Evolutionary conservation across 2,329 filamentous ascomycete genomes (phyloP).

Genomic region (Aspergillus pseudoviridinutans): DNA sequence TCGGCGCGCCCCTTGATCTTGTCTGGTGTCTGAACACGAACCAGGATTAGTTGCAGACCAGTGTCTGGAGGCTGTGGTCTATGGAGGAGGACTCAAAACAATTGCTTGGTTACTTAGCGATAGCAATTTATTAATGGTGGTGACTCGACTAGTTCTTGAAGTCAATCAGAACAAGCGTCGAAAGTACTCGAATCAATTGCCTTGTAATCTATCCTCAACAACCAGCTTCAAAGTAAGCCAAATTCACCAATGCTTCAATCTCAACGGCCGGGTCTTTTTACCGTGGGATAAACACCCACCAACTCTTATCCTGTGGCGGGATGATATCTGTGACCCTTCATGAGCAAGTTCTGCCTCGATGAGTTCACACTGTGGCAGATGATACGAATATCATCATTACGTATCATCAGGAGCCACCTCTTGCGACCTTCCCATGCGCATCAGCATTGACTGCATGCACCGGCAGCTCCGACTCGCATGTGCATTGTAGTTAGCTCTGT

Average conservation of each 20-base stretch:
- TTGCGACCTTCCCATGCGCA: neutral
- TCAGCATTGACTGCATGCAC: neutral
- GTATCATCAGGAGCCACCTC: neutral
- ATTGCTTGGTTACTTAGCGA: neutral
- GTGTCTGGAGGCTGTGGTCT: neutral
- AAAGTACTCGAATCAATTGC: neutral
- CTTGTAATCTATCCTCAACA: neutral
- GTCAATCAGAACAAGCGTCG: neutral
- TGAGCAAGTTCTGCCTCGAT: neutral
- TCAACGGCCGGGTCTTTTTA: neutral
- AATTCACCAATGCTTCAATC: neutral
- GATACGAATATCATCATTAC: neutral
- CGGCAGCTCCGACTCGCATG: neutral
- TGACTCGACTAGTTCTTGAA: neutral
- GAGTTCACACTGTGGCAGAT: neutral
- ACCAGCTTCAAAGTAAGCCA: neutral
- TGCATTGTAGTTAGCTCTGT: neutral
- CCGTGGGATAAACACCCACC: neutral
- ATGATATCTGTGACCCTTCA: neutral
- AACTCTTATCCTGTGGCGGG: neutral
- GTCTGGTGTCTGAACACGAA: neutral
- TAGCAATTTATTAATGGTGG: too few species aligned
- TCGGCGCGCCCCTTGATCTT: neutral
- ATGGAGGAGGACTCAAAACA: neutral
- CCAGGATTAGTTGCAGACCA: neutral